Percentiles rank a stretch among this genome's conserved stretches.
phyloP scores from a whole-genome alignment of 345 rosid genomes.

The Limnanthes douglasii region DNA sequence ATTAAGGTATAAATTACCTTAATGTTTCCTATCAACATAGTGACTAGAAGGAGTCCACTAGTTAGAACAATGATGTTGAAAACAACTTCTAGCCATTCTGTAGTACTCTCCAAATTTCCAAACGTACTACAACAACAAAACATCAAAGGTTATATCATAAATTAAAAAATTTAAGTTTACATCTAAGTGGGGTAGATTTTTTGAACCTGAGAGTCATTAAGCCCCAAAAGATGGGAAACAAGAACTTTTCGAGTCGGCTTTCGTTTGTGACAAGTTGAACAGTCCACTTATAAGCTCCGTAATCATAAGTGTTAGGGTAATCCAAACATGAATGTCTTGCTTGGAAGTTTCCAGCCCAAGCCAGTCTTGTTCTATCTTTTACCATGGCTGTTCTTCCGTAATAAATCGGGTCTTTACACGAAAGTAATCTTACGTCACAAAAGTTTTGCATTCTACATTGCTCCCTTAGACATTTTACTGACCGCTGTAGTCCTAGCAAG shows the following conservation, averaged over 20 bases:
- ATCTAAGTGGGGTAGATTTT: not conserved
- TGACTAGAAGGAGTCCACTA: slow-evolving; percentile 81
- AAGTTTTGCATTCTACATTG: slow-evolving; percentile 37
- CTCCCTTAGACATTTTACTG: slow-evolving; percentile 64
- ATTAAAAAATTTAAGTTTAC: not conserved
- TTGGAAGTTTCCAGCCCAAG: slow-evolving; percentile 46
- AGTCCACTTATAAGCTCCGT: slow-evolving; percentile 90
- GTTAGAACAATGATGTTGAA: slow-evolving; percentile 92
- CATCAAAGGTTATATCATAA: not conserved
- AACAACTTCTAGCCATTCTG: slow-evolving; percentile 92
- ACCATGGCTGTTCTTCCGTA: slow-evolving; percentile 49
- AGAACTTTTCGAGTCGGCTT: slow-evolving; percentile 76
- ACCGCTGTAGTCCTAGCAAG: slow-evolving; percentile 75
- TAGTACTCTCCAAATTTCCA: slow-evolving; percentile 88
- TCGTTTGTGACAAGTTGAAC: slow-evolving; percentile 70
- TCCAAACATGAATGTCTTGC: slow-evolving; percentile 50
- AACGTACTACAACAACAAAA: slow-evolving; percentile 36
- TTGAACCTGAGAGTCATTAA: slow-evolving; percentile 88
- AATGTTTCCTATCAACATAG: slow-evolving; percentile 95
- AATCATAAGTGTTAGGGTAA: slow-evolving; percentile 36
- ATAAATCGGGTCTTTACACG: slow-evolving; percentile 62
- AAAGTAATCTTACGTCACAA: slow-evolving; percentile 35
- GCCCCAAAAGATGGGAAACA: slow-evolving; percentile 93
- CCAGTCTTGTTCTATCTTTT: slow-evolving; percentile 27
- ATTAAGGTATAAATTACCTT: slow-evolving; percentile 52